Conservation (phyloP, 345 rosid genomes). For the Hypericum androsaemum region DNA sequence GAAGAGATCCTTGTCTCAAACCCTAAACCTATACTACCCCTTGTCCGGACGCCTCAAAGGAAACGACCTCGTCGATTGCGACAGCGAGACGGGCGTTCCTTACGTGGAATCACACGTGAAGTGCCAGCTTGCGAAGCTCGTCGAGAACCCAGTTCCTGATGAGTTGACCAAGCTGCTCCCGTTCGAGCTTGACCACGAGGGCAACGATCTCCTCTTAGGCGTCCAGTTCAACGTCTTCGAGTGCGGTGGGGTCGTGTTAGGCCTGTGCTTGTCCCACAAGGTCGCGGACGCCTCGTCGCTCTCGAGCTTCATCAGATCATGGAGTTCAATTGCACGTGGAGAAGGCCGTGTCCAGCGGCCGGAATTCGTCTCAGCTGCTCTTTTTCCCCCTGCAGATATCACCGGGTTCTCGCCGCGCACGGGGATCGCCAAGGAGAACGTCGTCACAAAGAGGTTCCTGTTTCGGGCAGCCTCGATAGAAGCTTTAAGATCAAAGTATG, state of each 20-base stretch:
- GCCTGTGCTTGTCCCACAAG: constrained; percentile 13
- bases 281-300: constrained; percentile 8
- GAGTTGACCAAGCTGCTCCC: background rate
- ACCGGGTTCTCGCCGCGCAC: constrained; percentile 8
- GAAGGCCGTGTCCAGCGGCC: background rate
- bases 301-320: constrained; percentile 4
- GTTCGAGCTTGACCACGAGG: background rate
- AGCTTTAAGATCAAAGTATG: constrained; percentile 20
- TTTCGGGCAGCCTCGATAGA: constrained; percentile 23
- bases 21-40: constrained; percentile 36
- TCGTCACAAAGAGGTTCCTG: constrained; percentile 29
- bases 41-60: constrained; percentile 37
- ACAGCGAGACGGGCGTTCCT: constrained; percentile 14
- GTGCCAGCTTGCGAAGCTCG: background rate
- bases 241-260: constrained; percentile 10
- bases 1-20: constrained; percentile 35
- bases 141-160: background rate
- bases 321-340: constrained; percentile 10
- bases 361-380: constrained; percentile 19
- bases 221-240: constrained; percentile 31
- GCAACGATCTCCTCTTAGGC: constrained; percentile 1
- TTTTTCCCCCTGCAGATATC: constrained; percentile 33
- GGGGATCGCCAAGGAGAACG: constrained; percentile 22
- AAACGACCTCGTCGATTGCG: constrained; percentile 24
- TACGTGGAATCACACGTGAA: too few relatives aligned